Base-by-base conservation (phyloP, 768 basidiomycete species). In the Termitomyces titanicus region DNA sequence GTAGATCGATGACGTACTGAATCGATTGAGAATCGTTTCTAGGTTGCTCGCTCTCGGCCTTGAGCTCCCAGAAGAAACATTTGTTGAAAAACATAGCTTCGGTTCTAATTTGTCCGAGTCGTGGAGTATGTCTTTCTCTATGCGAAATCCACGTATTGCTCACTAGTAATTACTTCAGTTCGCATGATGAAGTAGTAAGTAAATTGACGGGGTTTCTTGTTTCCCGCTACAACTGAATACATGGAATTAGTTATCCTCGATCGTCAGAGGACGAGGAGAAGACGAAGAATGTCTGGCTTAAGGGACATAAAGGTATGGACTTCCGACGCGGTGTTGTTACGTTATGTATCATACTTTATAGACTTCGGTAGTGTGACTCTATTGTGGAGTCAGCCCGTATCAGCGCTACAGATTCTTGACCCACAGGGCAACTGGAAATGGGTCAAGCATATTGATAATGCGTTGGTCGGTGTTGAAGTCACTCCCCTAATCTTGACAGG, bases 161-260 rank as follows among this genome's bases (percentile, higher is more conserved):
- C 11, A 34, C 20, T n/a, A 38, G 53, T 44, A 8, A 15, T 52
- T 35, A 8, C 39, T 47, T 22, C 39, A 79, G 77, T 74, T 2
- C 66, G 78, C 13, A 75, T 78, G 59, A 76, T 79, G 71, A 80
- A 79, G 64, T 81, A 80, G 78, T 76, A 35, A 57, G 77, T 63
- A 2, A n/a, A 10, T 15, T 38, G 37, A 9, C 12, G 27, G 7
- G n/a, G 8, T 11, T 8, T 15, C n/a, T 18, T 10, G 17, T 17
- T 24, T 35, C 10, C n/a, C 4, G 5, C 8, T 3, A 25, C 24
- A 29, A 3, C 11, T 18, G 27, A 31, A 27, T 15, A 9, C 53
- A 17, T 34, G n/a, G 3, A 17, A 31, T 27, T 22, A 79, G 78
- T 60, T 75, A 72, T 57, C 76, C 75, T 6, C 73, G 76, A 22